Evolutionary conservation across 768 basidiomycete species (phyloP), one percentile per base, ranked within the genome.

Genomic region (Asterophora parasitica): DNA sequence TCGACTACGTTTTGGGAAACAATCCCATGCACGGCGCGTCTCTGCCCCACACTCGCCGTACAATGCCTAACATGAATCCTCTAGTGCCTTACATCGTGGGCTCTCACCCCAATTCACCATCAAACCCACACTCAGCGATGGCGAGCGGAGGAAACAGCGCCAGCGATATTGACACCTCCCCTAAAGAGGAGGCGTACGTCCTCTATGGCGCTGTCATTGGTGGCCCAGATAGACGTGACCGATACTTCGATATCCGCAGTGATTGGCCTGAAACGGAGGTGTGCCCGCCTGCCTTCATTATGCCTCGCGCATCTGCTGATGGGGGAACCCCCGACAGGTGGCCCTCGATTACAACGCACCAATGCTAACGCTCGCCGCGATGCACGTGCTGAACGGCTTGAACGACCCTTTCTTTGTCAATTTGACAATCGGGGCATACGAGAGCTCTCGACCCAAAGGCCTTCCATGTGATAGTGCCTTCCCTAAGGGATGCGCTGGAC

Each of bases 241-340:
- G 74, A 19, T 96, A 78, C 67, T 94, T 77, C 62, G 88, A 96
- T 59, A 83, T 92, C 50, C 81, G 94, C 32, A 83, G 77, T 48
- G 92, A 95, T 62, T 95, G 91, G 88, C 85, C 85, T 1, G 77
- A 95, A 66, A 87, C 83, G 13, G 93, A 96, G 77, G 85, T 86
- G 55, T 17, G 16, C 39, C 17, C 35, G 30, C 10, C 34, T 49
- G 9, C 13, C 33, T 15, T 16, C 12, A 4, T 20, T 20, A 33
- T 48, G 20, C n/a, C 30, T 32, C 23, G 30, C n/a, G 19, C 23
- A 12, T 27, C 16, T 12, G 31, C 19, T 36, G 28, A 41, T 27
- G 39, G 7, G 35, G 10, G 12, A 33, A 23, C 23, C 23, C 3
- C 23, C 23, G 6, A 35, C 40, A 86, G 82, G 73, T 83, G 43